Evolutionary conservation across 2,329 filamentous ascomycete species (phyloP), one percentile per base, ranked within the genome.

Genomic region (Lojkania enalia): DNA sequence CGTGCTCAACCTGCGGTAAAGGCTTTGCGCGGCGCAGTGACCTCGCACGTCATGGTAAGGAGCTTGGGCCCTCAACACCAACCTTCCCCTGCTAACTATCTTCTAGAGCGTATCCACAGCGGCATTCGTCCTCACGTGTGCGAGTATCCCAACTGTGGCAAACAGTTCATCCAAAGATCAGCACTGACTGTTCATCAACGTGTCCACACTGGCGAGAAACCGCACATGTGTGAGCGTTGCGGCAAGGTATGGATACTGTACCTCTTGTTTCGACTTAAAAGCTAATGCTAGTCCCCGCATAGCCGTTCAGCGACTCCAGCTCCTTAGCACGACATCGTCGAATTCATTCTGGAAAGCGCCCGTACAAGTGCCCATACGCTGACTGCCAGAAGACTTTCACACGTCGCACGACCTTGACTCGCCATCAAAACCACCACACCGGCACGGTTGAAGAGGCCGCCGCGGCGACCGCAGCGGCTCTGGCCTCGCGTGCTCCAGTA

Each of bases 311-410:
- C 64, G 94, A 99, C 69, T 95, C 90, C 35, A 96, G 90, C 63
- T 97, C 92, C 14, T 77, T 99, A 16, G 94, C 94, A 12, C 83
- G 94, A 43, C 94, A 99, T 73, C 85, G 94, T 48, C 84, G 94
- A 54, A 97, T 96, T 49, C 94, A 99, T 67, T 95, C 90, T 3
- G 94, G 94, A 47, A 96, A 94, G 73, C 82, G 94, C 38, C 94
- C 94, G 1, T 99, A 97, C 77, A 96, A 96, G 71, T 99, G 94
- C 73, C 91, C 91, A 1, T 97, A 94, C 61, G 91, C 90, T 48
- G 91, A 96, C 69, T 99, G 94, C 71, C 91, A 97, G 67, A 97
- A 97, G 80, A 97, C 92, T 0, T 99, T 99, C 64, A 99, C 94
- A 7, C 86, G 94, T 45, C 87, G 92, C 54, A 97, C 94, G 1